phyloP scores from a whole-genome alignment of 2,329 filamentous ascomycete species.

The Penicillium griseofulvum region DNA sequence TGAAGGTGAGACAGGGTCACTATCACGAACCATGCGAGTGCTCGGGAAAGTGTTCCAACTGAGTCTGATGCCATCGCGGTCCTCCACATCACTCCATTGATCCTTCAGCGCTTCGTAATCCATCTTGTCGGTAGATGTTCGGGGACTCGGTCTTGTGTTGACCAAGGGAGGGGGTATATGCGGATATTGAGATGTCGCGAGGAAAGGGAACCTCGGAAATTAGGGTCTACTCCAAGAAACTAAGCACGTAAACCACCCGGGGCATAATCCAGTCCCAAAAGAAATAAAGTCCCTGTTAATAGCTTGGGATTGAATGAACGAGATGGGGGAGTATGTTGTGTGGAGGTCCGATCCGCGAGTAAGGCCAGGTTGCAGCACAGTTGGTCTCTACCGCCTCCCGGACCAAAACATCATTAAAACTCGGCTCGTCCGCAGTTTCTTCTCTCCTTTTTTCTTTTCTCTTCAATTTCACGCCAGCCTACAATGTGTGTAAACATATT shows the following conservation, averaged over 20 bases:
- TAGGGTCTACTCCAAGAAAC: slow-evolving; percentile 20
- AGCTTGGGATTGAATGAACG: slow-evolving; percentile 27
- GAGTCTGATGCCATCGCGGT: slow-evolving; percentile 89
- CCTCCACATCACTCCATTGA: slow-evolving; percentile 94
- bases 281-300: slow-evolving; percentile 27
- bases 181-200: slow-evolving; percentile 18
- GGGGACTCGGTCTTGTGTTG: slow-evolving; percentile 23
- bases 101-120: slow-evolving; percentile 93
- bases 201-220: slow-evolving; percentile 15
- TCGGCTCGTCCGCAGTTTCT: slow-evolving; percentile 18
- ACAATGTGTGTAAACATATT: slow-evolving; percentile 49
- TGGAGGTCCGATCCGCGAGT: slow-evolving; percentile 35
- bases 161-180: slow-evolving; percentile 25
- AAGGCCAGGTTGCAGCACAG: slow-evolving; percentile 48
- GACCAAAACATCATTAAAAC: slow-evolving; percentile 33
- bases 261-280: slow-evolving; percentile 34
- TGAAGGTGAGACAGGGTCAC: slow-evolving; percentile 8
- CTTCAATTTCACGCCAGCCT: slow-evolving; percentile 52
- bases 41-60: slow-evolving; percentile 99
- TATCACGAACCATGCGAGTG: slow-evolving; percentile 77
- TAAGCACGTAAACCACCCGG: slow-evolving; percentile 23
- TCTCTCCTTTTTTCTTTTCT: slow-evolving; percentile 41
- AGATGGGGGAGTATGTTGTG: slow-evolving; percentile 37
- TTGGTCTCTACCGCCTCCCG: slow-evolving; percentile 36
- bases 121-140: slow-evolving; percentile 54